Evolutionary conservation across 768 basidiomycete species (phyloP).

Genomic region (Serendipita vermifera): DNA sequence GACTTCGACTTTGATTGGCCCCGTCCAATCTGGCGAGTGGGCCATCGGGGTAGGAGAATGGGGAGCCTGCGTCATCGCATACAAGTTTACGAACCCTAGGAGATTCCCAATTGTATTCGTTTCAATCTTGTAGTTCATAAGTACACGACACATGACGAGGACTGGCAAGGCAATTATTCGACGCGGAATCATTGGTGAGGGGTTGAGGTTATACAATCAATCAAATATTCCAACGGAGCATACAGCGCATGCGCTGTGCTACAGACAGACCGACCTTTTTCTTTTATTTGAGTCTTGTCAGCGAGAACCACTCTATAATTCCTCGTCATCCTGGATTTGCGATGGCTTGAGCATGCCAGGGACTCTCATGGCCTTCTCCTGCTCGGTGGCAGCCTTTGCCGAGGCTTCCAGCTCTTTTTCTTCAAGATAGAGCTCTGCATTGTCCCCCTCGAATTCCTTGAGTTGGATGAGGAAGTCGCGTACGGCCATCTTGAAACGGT

Average conservation of each 20-base stretch:
- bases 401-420: conserved; percentile 84
- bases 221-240: conserved; percentile 3
- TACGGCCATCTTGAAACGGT: conserved; percentile 83
- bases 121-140: too few species aligned
- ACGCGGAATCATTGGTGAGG: neutral
- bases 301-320: conserved; percentile 22
- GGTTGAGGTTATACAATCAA: conserved; percentile 6
- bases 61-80: too few species aligned
- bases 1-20: too few species aligned
- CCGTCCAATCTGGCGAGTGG: too few species aligned
- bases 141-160: neutral
- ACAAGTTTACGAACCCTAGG: too few species aligned
- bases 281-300: neutral
- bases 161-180: conserved; percentile 1
- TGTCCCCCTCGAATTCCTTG: conserved; percentile 84
- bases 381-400: conserved; percentile 68
- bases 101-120: neutral
- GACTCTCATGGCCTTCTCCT: conserved; percentile 79
- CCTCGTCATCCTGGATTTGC: conserved; percentile 87
- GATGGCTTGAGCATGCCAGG: conserved; percentile 98
- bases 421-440: conserved; percentile 82
- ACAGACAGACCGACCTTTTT: conserved; percentile 9
- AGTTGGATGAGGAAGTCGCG: conserved; percentile 97
- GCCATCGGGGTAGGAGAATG: too few species aligned
- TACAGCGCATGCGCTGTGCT: too few species aligned